Conservation (phyloP, 352 stramenopile genomes). For the Globisporangium paddicum region DNA sequence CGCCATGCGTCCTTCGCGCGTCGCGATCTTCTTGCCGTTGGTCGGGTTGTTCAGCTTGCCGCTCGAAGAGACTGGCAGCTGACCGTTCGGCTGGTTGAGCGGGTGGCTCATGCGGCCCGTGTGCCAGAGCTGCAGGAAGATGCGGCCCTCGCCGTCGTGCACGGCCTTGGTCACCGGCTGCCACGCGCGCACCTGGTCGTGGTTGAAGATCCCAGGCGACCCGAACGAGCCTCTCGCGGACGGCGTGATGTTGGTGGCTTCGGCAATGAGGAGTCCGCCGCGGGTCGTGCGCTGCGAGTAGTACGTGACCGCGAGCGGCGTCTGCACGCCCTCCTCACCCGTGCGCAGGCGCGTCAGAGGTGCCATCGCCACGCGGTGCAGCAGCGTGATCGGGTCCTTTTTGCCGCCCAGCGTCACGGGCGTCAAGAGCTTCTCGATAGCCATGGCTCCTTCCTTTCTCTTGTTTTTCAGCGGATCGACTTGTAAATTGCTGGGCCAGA, state of each 20-base stretch:
- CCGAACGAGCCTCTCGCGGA: conserved; percentile 39
- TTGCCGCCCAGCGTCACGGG: conserved; percentile 53
- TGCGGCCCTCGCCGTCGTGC: conserved; percentile 68
- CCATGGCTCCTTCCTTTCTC: background rate
- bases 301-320: conserved; percentile 41
- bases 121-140: conserved; percentile 89
- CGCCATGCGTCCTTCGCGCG: conserved; percentile 33
- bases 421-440: conserved; percentile 50
- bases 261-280: conserved; percentile 55
- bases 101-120: conserved; percentile 70
- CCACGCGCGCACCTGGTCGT: conserved; percentile 51
- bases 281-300: conserved; percentile 51
- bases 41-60: conserved; percentile 28
- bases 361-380: conserved; percentile 68
- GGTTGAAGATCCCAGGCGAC: conserved; percentile 49
- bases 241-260: conserved; percentile 54
- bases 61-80: conserved; percentile 57
- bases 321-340: conserved; percentile 36
- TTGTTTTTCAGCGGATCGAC: background rate
- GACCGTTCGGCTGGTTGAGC: conserved; percentile 48
- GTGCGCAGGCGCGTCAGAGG: conserved; percentile 47
- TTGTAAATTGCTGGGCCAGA: too few species aligned
- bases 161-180: conserved; percentile 50
- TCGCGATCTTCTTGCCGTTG: conserved; percentile 34
- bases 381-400: conserved; percentile 38